Evolutionary conservation across 192 early-diverging fungal species (phyloP), one percentile per base, ranked within the genome.

Genomic region (Coemansia sp.): DNA sequence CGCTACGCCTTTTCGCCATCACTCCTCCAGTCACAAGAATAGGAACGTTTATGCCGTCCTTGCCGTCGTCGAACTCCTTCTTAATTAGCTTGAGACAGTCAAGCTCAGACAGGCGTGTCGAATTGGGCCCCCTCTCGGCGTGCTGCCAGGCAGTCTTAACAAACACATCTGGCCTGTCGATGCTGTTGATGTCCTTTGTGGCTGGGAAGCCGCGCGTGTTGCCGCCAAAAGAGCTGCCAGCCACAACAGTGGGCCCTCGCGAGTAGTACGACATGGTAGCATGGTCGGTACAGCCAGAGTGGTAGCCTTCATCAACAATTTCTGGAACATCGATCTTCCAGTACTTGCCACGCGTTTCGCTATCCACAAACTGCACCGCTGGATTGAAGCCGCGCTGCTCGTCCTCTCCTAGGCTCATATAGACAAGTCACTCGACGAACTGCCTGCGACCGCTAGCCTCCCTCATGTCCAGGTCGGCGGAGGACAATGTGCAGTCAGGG

Each of bases 151-250:
- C 48, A 3, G 62, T 51, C 37, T 74, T 74, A 34, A 68, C 45
- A 46, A 68, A 63, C 0, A 67, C 37, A 21, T 67, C 53, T 5
- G 64, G 64, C 60, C 23, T 25, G 5, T 38, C 59, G 21, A 61
- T 39, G 9, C 38, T 39, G 59, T n/a, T 14, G 37, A 61, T 23
- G 6, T 38, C 57, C 15, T n/a, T 15, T 1, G 59, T 21, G 8
- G 62, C 41, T n/a, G 58, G n/a, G 21, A 64, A 74, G 9, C 72
- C 63, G 5, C 66, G 61, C 51, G 66, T 68, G 31, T 68, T 62
- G 5, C 66, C 41, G 10, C 61, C 66, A 64, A 63, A 68, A 8
- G 34, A 37, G 17, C 34, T 60, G 6, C 58, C 58, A 0, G 58
- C 58, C 32, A 37, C 58, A 38, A 60, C 32, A 37, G 34, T 60